Evolutionary conservation across 1,284 basidiomycete genomes (phyloP).

Genomic region (Malassezia equina): DNA sequence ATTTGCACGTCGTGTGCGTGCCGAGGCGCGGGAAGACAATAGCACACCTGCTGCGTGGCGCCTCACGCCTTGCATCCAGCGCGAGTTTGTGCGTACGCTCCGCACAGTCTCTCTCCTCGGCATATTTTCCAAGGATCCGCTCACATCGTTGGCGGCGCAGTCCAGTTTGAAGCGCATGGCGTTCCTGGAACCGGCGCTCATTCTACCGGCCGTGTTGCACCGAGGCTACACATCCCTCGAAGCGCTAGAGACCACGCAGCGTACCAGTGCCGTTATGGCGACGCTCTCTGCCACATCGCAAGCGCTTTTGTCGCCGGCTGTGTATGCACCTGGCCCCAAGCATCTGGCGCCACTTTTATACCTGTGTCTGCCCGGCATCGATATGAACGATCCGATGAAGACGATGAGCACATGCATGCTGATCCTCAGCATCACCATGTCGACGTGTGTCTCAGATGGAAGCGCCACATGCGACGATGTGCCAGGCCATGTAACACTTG

Average conservation of each 20-base stretch:
- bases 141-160: constrained; percentile 52
- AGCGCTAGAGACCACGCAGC: constrained; percentile 52
- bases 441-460: constrained; percentile 72
- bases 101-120: constrained; percentile 79
- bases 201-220: constrained; percentile 87
- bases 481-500: neutral
- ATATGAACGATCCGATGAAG: constrained; percentile 87
- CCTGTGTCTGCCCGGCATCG: constrained; percentile 80
- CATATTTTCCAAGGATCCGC: constrained; percentile 77
- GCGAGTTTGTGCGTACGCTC: constrained; percentile 69
- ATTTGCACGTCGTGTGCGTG: constrained; percentile 54
- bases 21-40: constrained; percentile 70
- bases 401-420: constrained; percentile 68
- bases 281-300: constrained; percentile 72
- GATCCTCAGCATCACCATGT: constrained; percentile 65
- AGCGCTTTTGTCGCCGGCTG: constrained; percentile 65
- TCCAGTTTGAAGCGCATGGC: constrained; percentile 58
- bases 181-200: constrained; percentile 69
- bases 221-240: constrained; percentile 83
- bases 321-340: constrained; percentile 74
- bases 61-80: constrained; percentile 70
- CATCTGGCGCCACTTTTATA: constrained; percentile 80
- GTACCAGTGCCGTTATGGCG: constrained; percentile 58
- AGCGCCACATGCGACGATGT: constrained; percentile 41
- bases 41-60: constrained; percentile 67